Evolutionary conservation across 139 green algal genomes (phyloP).

Genomic region (Asterochloris erici): DNA sequence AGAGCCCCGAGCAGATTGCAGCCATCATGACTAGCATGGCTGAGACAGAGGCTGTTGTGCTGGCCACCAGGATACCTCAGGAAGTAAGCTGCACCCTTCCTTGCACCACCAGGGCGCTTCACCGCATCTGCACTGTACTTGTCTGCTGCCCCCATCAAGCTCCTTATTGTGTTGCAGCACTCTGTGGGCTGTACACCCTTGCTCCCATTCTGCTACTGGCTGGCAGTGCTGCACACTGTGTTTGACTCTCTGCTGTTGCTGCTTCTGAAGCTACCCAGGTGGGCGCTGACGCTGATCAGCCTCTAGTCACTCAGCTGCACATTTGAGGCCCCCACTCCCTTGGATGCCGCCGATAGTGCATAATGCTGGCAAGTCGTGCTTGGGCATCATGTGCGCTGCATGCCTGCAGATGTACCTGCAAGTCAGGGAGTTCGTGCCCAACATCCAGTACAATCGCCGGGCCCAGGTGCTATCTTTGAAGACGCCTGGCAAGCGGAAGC

Average conservation of each 20-base stretch:
- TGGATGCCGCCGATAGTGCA: no score
- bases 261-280: no score
- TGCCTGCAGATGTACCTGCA: conserved; percentile 18
- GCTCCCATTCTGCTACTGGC: no score
- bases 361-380: neutral
- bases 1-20: conserved; percentile 52
- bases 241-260: no score
- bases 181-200: no score
- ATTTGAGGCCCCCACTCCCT: no score
- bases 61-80: conserved; percentile 61
- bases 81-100: neutral
- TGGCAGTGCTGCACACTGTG: no score
- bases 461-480: conserved; percentile 33
- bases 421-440: conserved; percentile 19
- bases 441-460: conserved; percentile 50
- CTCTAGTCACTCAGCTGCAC: no score
- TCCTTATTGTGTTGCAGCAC: no score
- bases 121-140: neutral
- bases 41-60: conserved; percentile 42
- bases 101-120: neutral
- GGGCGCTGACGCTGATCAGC: no score
- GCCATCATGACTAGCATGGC: conserved; percentile 41
- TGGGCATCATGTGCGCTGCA: neutral
- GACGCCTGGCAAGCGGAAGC: conserved; percentile 26
- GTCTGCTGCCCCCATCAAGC: no score